Conservation (phyloP, 208 protist species). For the Leishmania aethiopica region DNA sequence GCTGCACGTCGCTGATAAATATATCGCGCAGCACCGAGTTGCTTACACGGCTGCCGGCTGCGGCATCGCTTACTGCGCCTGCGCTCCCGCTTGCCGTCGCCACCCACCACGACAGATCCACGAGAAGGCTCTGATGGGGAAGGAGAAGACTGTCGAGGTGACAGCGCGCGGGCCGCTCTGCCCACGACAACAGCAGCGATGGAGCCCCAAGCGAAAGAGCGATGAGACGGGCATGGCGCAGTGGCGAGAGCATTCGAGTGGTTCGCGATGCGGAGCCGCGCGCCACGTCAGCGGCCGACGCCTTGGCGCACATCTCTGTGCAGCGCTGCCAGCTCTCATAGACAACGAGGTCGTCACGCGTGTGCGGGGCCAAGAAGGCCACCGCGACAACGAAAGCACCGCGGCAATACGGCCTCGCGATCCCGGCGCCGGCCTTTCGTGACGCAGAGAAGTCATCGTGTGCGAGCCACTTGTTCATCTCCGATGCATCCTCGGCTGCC, state of each 20-base stretch:
- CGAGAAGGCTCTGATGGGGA: slow-evolving; percentile 56
- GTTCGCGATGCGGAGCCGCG: not conserved
- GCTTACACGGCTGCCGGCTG: slow-evolving; percentile 4
- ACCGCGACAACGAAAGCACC: slow-evolving; percentile 26
- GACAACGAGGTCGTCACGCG: slow-evolving; percentile 37
- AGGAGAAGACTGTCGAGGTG: slow-evolving; percentile 40
- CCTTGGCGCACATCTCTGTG: slow-evolving; percentile 21
- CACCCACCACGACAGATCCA: slow-evolving; percentile 67
- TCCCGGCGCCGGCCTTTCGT: not conserved
- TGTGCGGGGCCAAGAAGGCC: slow-evolving; percentile 36
- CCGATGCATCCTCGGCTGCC: slow-evolving; percentile 28
- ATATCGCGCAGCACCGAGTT: slow-evolving; percentile 22
- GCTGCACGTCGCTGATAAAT: slow-evolving; percentile 45
- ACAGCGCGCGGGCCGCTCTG: slow-evolving; percentile 13
- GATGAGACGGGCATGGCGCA: slow-evolving; percentile 19
- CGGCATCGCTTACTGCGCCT: not conserved
- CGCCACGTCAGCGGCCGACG: not conserved
- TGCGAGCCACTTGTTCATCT: slow-evolving; percentile 27
- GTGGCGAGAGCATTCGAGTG: slow-evolving; percentile 25
- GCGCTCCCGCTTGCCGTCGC: not conserved
- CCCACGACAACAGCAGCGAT: slow-evolving; percentile 37
- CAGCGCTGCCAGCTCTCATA: slow-evolving; percentile 45
- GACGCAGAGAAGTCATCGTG: not conserved
- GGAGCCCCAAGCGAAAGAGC: slow-evolving; percentile 31
- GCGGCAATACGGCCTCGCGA: not conserved